Conservation (phyloP, 2,329 filamentous ascomycete species). For the Cytospora paraplurivora region DNA sequence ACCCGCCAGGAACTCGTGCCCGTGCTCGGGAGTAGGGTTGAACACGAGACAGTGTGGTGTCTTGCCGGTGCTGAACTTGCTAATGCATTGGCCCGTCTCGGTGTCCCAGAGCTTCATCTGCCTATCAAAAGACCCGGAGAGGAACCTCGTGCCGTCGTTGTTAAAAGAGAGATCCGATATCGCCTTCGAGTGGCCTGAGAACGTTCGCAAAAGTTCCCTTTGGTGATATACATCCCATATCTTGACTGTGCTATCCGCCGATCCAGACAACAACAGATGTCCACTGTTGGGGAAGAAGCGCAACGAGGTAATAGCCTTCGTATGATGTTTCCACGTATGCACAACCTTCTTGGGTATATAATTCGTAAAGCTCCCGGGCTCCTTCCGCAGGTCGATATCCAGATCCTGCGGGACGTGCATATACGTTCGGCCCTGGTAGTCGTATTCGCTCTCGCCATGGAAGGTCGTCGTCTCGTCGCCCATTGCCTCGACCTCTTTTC, state of each 20-base stretch:
- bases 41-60: slow-evolving; percentile 94
- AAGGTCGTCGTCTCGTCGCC: slow-evolving; percentile 84
- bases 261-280: slow-evolving; percentile 85
- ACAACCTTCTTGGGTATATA: slow-evolving; percentile 94
- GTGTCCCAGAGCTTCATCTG: slow-evolving; percentile 99
- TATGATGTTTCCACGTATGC: slow-evolving; percentile 83
- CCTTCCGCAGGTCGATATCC: slow-evolving; percentile 82
- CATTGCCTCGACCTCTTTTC: slow-evolving; percentile 60
- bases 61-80: slow-evolving; percentile 89
- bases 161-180: slow-evolving; percentile 91
- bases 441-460: slow-evolving; percentile 78
- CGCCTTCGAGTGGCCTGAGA: slow-evolving; percentile 85
- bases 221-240: slow-evolving; percentile 94
- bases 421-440: slow-evolving; percentile 94
- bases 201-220: slow-evolving; percentile 86
- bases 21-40: slow-evolving; percentile 76
- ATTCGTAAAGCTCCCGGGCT: slow-evolving; percentile 78
- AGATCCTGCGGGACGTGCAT: slow-evolving; percentile 96
- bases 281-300: slow-evolving; percentile 88
- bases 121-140: slow-evolving; percentile 90
- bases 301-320: slow-evolving; percentile 82
- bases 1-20: slow-evolving; percentile 90
- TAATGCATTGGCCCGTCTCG: slow-evolving; percentile 86
- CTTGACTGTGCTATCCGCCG: slow-evolving; percentile 87
- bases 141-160: slow-evolving; percentile 76